Evolutionary conservation across 2,329 filamentous ascomycete genomes (phyloP).

Genomic region (Xylaria sp.): DNA sequence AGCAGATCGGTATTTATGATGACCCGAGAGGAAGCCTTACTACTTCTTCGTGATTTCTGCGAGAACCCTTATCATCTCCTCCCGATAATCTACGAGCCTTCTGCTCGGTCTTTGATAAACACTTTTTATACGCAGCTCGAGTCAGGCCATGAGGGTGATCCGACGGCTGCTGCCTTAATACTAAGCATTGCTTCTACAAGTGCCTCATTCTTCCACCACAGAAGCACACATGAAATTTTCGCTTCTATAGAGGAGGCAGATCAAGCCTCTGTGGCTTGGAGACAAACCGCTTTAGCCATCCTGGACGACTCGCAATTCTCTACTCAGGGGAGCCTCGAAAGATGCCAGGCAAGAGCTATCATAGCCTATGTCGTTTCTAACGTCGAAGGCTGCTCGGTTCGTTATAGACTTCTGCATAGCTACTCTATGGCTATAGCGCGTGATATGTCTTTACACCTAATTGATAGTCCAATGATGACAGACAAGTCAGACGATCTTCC

Average conservation of each 20-base stretch:
- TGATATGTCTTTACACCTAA: constrained; percentile 54
- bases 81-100: constrained; percentile 46
- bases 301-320: constrained; percentile 51
- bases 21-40: constrained; percentile 43
- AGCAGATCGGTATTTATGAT: constrained; percentile 38
- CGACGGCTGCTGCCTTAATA: constrained; percentile 44
- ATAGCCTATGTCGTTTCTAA: constrained; percentile 55
- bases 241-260: constrained; percentile 38
- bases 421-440: constrained; percentile 48
- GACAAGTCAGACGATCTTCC: constrained; percentile 42
- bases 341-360: constrained; percentile 54
- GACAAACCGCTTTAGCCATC: constrained; percentile 51
- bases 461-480: constrained; percentile 51
- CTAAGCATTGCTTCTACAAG: constrained; percentile 47
- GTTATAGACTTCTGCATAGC: constrained; percentile 49
- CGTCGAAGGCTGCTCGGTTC: constrained; percentile 52
- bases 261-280: constrained; percentile 36
- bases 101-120: constrained; percentile 36
- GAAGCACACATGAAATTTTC: constrained; percentile 29
- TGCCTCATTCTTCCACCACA: constrained; percentile 46
- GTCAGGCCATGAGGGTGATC: constrained; percentile 29
- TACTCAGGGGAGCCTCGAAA: constrained; percentile 49
- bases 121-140: constrained; percentile 40
- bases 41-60: constrained; percentile 46
- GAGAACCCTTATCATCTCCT: constrained; percentile 46